A percentile compares a stretch with the other conserved stretches of the same genome.
Conservation (phyloP, 2,329 filamentous ascomycete genomes). For the Colletotrichum agaves region DNA sequence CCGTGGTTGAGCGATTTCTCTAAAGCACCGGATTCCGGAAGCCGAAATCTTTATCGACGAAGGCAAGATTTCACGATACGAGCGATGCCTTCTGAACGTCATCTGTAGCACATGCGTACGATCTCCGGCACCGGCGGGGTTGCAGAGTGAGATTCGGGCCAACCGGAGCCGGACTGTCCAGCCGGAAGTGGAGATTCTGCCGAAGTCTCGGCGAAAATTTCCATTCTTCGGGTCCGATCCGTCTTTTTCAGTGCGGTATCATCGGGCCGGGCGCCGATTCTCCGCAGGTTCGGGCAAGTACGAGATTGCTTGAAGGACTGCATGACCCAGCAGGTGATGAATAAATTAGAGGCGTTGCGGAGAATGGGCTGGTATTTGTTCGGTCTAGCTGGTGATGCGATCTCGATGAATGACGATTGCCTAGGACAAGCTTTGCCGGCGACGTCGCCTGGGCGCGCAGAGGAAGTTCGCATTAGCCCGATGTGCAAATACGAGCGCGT, state of each 20-base stretch:
- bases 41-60: not conserved
- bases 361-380: not conserved
- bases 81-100: not conserved
- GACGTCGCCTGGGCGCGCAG: not conserved
- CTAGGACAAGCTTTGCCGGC: constrained; percentile 1
- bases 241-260: not conserved
- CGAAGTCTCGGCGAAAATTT: constrained; percentile 1
- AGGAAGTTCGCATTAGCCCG: not conserved
- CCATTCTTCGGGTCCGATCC: not conserved
- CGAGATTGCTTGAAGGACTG: too few relatives aligned
- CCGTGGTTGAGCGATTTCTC: constrained; percentile 47
- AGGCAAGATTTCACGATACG: not conserved
- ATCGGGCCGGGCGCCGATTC: not conserved
- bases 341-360: not conserved
- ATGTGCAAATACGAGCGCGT: not conserved
- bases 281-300: not conserved
- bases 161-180: not conserved
- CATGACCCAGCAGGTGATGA: not conserved
- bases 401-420: not conserved
- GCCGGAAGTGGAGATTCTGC: not conserved
- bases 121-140: constrained; percentile 7
- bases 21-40: not conserved
- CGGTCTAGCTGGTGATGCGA: not conserved
- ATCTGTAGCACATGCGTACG: not conserved
- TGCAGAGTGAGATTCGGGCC: not conserved